Evolutionary conservation across 257 asterid species (phyloP).

Genomic region (Agastache rugosa): DNA sequence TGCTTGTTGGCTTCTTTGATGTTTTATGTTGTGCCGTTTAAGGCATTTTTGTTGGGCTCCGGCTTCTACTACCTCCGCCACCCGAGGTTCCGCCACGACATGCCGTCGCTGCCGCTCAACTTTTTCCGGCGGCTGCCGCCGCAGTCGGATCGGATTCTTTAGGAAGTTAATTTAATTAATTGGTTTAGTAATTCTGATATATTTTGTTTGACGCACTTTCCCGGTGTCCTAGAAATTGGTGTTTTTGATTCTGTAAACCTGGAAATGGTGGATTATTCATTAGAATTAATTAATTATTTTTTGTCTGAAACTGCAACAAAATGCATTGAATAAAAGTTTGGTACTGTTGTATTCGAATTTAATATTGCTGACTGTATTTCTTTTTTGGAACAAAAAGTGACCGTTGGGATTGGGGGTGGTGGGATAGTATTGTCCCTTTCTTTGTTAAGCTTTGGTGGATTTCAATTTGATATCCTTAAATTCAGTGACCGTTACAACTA

Average conservation of each 20-base stretch:
- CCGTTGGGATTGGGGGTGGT: conserved; percentile 38
- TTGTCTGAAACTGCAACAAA: conserved; percentile 1
- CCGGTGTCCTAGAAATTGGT: conserved; percentile 44
- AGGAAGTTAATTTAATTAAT: conserved; percentile 25
- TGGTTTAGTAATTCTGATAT: background rate
- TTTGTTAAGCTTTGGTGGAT: conserved; percentile 29
- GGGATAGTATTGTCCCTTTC: conserved; percentile 1
- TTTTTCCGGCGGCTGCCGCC: conserved; percentile 89
- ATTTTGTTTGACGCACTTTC: conserved; percentile 49
- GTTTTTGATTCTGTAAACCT: conserved; percentile 35
- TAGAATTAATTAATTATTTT: background rate
- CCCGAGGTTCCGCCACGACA: conserved; percentile 84
- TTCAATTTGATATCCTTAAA: conserved; percentile 30
- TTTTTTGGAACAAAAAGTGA: conserved; percentile 33
- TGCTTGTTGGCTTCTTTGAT: conserved; percentile 70
- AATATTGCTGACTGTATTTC: background rate
- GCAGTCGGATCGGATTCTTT: conserved; percentile 77
- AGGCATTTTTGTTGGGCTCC: conserved; percentile 61
- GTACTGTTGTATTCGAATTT: conserved; percentile 3
- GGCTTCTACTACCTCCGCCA: conserved; percentile 86
- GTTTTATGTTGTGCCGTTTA: conserved; percentile 73
- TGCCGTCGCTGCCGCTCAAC: conserved; percentile 83
- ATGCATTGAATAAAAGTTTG: conserved; percentile 1
- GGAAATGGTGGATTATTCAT: conserved; percentile 38
- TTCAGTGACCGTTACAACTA: conserved; percentile 47